Percentiles rank a stretch among this genome's conserved stretches.
Evolutionary conservation across 148 eudicot genomes (phyloP).

Genomic region (Selenicereus undatus): DNA sequence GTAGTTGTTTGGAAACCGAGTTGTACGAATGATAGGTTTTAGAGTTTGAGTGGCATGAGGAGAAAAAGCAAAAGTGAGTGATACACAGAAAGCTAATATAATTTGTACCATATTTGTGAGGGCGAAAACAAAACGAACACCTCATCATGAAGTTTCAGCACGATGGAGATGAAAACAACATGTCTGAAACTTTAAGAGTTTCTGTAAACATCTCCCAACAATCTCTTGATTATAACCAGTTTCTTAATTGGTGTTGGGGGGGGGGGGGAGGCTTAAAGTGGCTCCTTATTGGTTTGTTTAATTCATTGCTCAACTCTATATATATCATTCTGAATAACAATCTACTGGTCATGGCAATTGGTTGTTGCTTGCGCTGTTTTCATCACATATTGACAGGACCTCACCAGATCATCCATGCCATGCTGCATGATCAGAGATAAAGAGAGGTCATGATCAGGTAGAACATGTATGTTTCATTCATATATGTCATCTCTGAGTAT

Average conservation of each 20-base stretch:
- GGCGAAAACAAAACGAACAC: not conserved
- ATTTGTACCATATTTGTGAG: too few relatives aligned
- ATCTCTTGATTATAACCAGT: not conserved
- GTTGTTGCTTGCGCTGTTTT: not conserved
- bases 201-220: not conserved
- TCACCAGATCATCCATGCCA: not conserved
- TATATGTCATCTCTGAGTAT: too few relatives aligned
- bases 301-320: too few relatives aligned
- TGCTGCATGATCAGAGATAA: not conserved
- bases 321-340: too few relatives aligned
- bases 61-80: too few relatives aligned
- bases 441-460: not conserved
- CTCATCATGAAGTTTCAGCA: not conserved
- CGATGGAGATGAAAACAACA: not conserved
- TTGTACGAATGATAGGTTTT: too few relatives aligned
- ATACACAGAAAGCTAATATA: too few relatives aligned
- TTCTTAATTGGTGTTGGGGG: too few relatives aligned
- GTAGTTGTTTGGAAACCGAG: too few relatives aligned
- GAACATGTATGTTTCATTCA: not conserved
- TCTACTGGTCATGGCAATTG: not conserved
- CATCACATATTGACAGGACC: not conserved
- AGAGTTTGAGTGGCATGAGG: too few relatives aligned
- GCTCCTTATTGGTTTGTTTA: too few relatives aligned
- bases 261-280: too few relatives aligned
- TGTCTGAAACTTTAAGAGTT: not conserved